These are phyloP conservation scores for Wickerhamomyces ciferrii DNA, from an alignment of 805 yeast genomes.

Conservation along the genomic window DNA sequence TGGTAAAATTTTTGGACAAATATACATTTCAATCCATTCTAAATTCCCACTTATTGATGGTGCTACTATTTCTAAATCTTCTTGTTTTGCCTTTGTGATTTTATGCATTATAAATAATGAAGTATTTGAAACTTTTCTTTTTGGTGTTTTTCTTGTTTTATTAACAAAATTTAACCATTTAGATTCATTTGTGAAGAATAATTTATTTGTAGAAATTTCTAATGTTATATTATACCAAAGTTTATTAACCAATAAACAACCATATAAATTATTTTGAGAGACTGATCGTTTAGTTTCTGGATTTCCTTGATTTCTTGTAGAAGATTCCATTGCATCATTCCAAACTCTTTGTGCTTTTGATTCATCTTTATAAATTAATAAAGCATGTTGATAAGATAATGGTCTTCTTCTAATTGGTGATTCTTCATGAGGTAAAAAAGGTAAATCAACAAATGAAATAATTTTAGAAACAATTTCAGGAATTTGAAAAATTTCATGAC, in stretches of 20 bases:
- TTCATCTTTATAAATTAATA: slow-evolving; percentile 55
- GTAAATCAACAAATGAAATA: slow-evolving; percentile 53
- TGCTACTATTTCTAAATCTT: slow-evolving; percentile 44
- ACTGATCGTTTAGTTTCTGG: slow-evolving; percentile 5
- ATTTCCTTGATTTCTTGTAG: slow-evolving; percentile 11
- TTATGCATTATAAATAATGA: slow-evolving; percentile 63
- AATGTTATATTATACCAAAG: slow-evolving; percentile 55
- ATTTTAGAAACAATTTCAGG: slow-evolving; percentile 74
- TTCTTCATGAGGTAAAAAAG: slow-evolving; percentile 54
- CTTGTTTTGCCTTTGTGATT: slow-evolving; percentile 47
- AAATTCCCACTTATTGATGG: slow-evolving; percentile 41
- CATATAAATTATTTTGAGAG: slow-evolving; percentile 33
- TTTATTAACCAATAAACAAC: slow-evolving; percentile 65
- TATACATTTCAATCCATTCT: slow-evolving; percentile 72
- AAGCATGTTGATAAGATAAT: slow-evolving; percentile 61
- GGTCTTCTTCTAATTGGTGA: slow-evolving; percentile 65
- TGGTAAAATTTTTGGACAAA: slow-evolving; percentile 73
- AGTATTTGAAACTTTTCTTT: slow-evolving; percentile 23
- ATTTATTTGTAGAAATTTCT: slow-evolving; percentile 47
- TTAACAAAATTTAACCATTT: slow-evolving; percentile 38
- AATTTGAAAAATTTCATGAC: slow-evolving; percentile 48
- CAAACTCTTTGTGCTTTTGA: slow-evolving; percentile 40
- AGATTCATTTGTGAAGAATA: slow-evolving; percentile 46
- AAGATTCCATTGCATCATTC: slow-evolving; percentile 24
- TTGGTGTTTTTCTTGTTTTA: slow-evolving; percentile 6